Base-by-base conservation (phyloP, 2,329 filamentous ascomycete species). In the Berkeleyomyces basicola region DNA sequence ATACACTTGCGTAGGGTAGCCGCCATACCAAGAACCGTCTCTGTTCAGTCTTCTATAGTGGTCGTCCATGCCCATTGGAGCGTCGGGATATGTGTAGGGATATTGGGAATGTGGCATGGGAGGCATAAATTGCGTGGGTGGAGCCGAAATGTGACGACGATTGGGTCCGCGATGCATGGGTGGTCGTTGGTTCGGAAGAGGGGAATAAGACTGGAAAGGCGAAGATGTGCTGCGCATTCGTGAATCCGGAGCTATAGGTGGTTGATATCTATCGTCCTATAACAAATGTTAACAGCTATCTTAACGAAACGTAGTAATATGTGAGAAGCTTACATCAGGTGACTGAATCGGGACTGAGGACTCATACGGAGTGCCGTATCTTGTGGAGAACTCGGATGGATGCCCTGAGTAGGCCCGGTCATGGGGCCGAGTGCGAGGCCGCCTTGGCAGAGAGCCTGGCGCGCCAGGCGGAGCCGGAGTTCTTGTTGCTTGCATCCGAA, bases 111-210 rank as follows among this genome's bases (percentile, higher is more conserved):
- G 61, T n/a, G 42, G 61, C 44, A 63, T 51, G 16, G 39, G 61
- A 5, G 42, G 57, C 57, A 63, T 59, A n/a, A 44, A 63, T 10
- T 40, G 33, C 14, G 49, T 43, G 11, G 51, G 47, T 14, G 60
- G 62, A 40, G 58, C 58, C 42, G 58, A 61, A 49, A 58, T 64
- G n/a, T 63, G 61, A 5, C 47, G 58, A 33, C 42, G 51, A 36
- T 40, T 46, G 7, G 59, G 42, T 7, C 42, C 31, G 42, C 23
- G 10, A 49, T 58, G 44, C 62, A 64, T 64, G 37, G 49, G 33
- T 5, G 58, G 44, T 40, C 16, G 51, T 14, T 23, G 42, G 23
- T 23, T 53, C 39, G 40, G 47, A 10, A 23, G 58, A 39, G 43
- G 23, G 3, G 58, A 44, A 44, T 33, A 47, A 9, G 42, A 9